Base-by-base conservation (phyloP, 495 filamentous ascomycete species). In the Viridothelium virens region DNA sequence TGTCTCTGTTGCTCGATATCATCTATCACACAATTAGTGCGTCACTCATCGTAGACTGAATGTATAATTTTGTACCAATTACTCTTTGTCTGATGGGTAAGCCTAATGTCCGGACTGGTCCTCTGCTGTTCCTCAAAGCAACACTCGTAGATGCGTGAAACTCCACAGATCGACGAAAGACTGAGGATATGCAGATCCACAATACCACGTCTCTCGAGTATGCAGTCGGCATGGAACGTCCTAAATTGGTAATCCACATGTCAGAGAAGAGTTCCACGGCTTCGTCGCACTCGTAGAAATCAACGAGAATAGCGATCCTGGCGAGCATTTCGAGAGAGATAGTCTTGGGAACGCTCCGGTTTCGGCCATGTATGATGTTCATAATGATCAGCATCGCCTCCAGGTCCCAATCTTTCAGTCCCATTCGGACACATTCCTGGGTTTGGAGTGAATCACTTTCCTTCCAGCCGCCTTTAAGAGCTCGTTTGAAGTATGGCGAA, bases 291-390 rank as follows among this genome's bases (percentile, higher is more conserved):
- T 77, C 69, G 64, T 85, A 83, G 61, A 78, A 79, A 68, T 86
- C 82, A 31, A 81, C 78, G 36, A 86, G 68, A 3, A 80, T 73
- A 36, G 80, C 77, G 48, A 86, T 72, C 66, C 82, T 77, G 1
- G 79, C 78, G 6, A 86, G 76, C 41, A 76, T 77, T 3, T 83
- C 78, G 2, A 84, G 67, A 16, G 70, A 68, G 1, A 84, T 39
- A 1, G 68, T 63, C 10, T 67, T 62, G 0, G 83, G 81, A 18
- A 86, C 72, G 3, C 75, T 63, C 18, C 74, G 61, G 14, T 73
- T 76, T 10, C 77, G 76, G 47, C 76, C 68, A 73, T 87, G 84
- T n/a, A 86, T 76, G 16, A 81, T 75, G 33, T 81, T 77, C 64
- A 87, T 69, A 7, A 85, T 53, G 62, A 81, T 79, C 50, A 77